phyloP scores from a whole-genome alignment of 257 asterid genomes.

The Nicotiana attenuata region DNA sequence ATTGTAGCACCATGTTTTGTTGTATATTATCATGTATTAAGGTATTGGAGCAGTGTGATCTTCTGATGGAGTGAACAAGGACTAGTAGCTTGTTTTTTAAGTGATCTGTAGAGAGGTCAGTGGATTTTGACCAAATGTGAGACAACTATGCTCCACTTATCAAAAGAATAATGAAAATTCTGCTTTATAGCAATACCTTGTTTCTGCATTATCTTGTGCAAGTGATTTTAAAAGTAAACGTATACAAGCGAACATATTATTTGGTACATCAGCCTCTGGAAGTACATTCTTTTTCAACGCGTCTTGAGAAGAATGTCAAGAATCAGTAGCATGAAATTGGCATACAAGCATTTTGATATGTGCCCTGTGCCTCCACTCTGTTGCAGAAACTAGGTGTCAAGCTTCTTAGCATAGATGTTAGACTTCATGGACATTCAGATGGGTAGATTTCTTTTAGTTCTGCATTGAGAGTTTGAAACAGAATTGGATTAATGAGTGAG shows the following conservation, averaged over 20 bases:
- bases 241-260: background rate
- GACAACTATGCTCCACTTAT: background rate
- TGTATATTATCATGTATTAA: background rate
- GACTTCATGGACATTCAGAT: conserved; percentile 4
- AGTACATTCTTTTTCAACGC: background rate
- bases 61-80: background rate
- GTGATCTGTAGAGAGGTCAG: background rate
- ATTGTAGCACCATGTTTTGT: conserved; percentile 8
- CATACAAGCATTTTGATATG: background rate
- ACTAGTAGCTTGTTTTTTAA: background rate
- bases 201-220: background rate
- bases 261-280: background rate
- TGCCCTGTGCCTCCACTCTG: background rate
- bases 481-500: background rate
- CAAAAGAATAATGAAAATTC: background rate
- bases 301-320: background rate
- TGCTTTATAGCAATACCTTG: background rate
- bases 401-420: background rate
- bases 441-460: conserved; percentile 4
- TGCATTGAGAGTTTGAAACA: background rate
- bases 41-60: background rate
- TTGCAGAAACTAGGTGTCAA: conserved; percentile 4
- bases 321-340: background rate
- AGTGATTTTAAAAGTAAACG: background rate
- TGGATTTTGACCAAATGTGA: background rate